phyloP scores from a whole-genome alignment of 495 filamentous ascomycete species.

The Daldinia concentrica region DNA sequence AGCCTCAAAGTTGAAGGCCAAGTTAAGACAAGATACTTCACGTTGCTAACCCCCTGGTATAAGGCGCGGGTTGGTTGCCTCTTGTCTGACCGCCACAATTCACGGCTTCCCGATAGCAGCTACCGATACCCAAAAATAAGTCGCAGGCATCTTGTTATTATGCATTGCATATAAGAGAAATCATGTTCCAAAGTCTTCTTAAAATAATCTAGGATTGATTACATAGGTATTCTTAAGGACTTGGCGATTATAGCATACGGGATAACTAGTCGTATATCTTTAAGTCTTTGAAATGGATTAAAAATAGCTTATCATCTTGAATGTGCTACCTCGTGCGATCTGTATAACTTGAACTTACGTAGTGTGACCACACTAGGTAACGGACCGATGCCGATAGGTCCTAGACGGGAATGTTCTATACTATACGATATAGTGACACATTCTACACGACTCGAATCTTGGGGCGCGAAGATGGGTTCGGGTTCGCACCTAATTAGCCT shows the following conservation, averaged over 20 bases:
- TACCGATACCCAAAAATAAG: slow-evolving; percentile 1
- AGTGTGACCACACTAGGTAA: not conserved
- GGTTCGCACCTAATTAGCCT: not conserved
- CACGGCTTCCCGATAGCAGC: not conserved
- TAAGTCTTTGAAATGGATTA: not conserved
- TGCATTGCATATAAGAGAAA: not conserved
- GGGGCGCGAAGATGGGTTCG: not conserved
- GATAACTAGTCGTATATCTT: not conserved
- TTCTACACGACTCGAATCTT: not conserved
- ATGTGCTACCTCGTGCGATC: not conserved
- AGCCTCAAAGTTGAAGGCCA: too few species aligned
- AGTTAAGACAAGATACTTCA: not conserved
- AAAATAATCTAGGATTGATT: not conserved
- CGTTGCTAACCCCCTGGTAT: not conserved
- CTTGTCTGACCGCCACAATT: not conserved
- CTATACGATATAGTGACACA: not conserved
- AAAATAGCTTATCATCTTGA: not conserved
- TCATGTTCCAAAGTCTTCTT: not conserved
- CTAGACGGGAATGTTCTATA: not conserved
- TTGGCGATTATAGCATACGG: not conserved
- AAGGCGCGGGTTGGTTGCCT: not conserved
- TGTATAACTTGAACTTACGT: not conserved
- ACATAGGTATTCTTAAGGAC: not conserved
- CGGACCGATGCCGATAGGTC: not conserved
- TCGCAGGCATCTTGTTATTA: not conserved